phyloP scores from a whole-genome alignment of 1,139 yeast genomes.

The Yamadazyma dendronema region DNA sequence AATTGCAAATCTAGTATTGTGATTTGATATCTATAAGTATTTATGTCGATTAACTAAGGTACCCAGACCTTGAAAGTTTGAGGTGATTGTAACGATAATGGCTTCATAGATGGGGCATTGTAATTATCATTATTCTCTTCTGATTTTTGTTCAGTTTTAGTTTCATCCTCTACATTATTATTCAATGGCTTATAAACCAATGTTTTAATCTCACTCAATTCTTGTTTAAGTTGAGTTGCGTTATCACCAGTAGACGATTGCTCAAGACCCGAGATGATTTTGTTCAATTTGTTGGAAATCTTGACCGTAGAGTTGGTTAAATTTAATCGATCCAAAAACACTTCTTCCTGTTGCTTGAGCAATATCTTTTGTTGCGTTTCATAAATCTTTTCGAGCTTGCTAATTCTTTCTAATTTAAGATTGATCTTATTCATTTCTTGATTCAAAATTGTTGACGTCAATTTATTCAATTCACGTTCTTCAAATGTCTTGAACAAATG shows the following conservation, averaged over 20 bases:
- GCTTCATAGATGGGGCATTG: conserved; percentile 39
- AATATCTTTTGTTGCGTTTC: conserved; percentile 76
- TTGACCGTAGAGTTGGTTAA: conserved; percentile 60
- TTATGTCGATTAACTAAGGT: conserved; percentile 23
- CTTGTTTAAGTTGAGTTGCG: background rate
- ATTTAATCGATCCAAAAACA: conserved; percentile 75
- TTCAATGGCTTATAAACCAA: conserved; percentile 51
- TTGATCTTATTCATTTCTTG: conserved; percentile 75
- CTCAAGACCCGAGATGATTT: conserved; percentile 39
- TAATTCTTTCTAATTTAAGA: conserved; percentile 67
- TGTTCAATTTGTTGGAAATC: conserved; percentile 49
- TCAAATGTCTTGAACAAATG: conserved; percentile 81
- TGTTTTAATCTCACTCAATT: conserved; percentile 46
- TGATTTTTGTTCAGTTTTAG: conserved; percentile 13
- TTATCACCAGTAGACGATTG: conserved; percentile 13
- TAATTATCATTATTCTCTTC: conserved; percentile 29
- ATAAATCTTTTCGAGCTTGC: conserved; percentile 70
- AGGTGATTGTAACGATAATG: conserved; percentile 79
- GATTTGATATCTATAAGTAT: too few relatives aligned
- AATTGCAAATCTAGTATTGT: too few relatives aligned
- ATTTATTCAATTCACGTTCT: conserved; percentile 71
- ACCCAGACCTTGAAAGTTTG: conserved; percentile 90
- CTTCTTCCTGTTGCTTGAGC: conserved; percentile 76
- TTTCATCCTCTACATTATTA: conserved; percentile 21
- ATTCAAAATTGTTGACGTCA: conserved; percentile 60